A percentile compares a stretch with the other conserved stretches of the same genome.
Conservation (phyloP, 179 eudicot species). For the Actinidia arguta region DNA sequence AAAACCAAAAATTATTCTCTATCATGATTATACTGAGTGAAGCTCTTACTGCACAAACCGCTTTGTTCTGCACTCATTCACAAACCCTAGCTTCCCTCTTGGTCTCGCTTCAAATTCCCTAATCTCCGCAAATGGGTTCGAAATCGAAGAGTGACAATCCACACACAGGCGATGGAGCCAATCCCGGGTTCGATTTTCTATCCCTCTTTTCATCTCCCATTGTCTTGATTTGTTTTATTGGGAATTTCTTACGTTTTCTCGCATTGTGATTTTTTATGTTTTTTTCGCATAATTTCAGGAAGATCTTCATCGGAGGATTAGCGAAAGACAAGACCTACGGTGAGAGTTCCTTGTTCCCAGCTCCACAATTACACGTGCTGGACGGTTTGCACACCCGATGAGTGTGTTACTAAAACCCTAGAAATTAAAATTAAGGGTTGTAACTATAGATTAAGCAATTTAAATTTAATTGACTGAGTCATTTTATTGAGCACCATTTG, state of each 20-base stretch:
- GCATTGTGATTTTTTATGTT: not conserved
- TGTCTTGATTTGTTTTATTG: not conserved
- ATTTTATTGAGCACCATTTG: not conserved
- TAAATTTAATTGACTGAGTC: too few relatives aligned
- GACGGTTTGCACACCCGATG: too few relatives aligned
- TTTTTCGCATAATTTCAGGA: conserved; percentile 42
- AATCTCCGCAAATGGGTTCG: conserved; percentile 37
- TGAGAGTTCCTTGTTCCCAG: conserved; percentile 21
- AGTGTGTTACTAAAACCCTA: too few relatives aligned
- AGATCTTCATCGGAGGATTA: conserved; percentile 71
- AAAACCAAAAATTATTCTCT: too few relatives aligned
- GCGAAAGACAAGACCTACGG: conserved; percentile 54
- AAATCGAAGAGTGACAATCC: conserved; percentile 42
- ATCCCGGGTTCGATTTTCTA: conserved; percentile 52
- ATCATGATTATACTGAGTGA: too few relatives aligned
- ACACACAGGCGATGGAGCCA: conserved; percentile 58
- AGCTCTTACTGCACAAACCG: too few relatives aligned
- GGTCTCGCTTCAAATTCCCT: not conserved
- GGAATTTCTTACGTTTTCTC: not conserved
- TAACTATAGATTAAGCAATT: too few relatives aligned
- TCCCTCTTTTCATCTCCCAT: not conserved
- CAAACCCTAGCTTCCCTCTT: conserved; percentile 13
- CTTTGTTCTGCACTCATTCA: too few relatives aligned
- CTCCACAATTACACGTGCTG: too few relatives aligned
- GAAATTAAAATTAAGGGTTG: too few relatives aligned